Percentiles rank a stretch among this genome's conserved stretches.
Conservation (phyloP, 805 yeast species). For the Myxozyma kluyveri region DNA sequence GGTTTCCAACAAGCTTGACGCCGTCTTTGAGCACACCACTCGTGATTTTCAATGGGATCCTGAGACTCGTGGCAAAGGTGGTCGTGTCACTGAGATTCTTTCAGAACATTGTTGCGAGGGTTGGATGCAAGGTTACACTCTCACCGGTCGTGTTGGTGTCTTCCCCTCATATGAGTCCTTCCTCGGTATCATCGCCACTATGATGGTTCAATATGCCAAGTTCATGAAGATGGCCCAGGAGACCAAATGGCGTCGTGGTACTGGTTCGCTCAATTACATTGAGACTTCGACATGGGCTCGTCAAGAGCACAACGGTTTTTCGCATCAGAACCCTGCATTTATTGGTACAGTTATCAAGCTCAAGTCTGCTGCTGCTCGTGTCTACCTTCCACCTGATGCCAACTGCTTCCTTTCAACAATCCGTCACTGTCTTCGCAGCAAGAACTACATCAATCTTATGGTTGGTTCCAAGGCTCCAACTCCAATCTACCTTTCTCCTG, state of each 20-base stretch:
- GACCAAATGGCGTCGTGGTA: slow-evolving; percentile 26
- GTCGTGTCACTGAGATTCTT: slow-evolving; percentile 30
- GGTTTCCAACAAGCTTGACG: slow-evolving; percentile 31
- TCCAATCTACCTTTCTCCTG: slow-evolving; percentile 25
- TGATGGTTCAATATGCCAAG: slow-evolving; percentile 31
- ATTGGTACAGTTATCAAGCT: slow-evolving; percentile 28
- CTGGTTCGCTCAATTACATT: slow-evolving; percentile 29
- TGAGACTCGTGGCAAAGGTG: slow-evolving; percentile 24
- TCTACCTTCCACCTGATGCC: slow-evolving; percentile 31
- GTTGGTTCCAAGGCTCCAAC: slow-evolving; percentile 28
- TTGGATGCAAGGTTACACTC: slow-evolving; percentile 31
- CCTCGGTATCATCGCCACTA: slow-evolving; percentile 28
- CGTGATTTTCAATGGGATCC: slow-evolving; percentile 29
- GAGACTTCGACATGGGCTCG: slow-evolving; percentile 31
- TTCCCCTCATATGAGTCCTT: slow-evolving; percentile 32
- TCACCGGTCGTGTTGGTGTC: slow-evolving; percentile 30
- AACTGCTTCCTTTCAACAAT: slow-evolving; percentile 29
- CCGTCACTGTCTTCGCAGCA: slow-evolving; percentile 23
- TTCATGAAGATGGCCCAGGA: slow-evolving; percentile 30
- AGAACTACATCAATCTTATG: slow-evolving; percentile 29
- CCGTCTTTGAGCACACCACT: slow-evolving; percentile 25
- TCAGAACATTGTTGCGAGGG: slow-evolving; percentile 32
- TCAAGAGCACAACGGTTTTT: slow-evolving; percentile 32
- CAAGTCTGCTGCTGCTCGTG: slow-evolving; percentile 29
- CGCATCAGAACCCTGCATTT: slow-evolving; percentile 31